A percentile compares a stretch with the other conserved stretches of the same genome.
Evolutionary conservation across 163 green algal species (phyloP).

Genomic region (Prototheca wickerhamii): DNA sequence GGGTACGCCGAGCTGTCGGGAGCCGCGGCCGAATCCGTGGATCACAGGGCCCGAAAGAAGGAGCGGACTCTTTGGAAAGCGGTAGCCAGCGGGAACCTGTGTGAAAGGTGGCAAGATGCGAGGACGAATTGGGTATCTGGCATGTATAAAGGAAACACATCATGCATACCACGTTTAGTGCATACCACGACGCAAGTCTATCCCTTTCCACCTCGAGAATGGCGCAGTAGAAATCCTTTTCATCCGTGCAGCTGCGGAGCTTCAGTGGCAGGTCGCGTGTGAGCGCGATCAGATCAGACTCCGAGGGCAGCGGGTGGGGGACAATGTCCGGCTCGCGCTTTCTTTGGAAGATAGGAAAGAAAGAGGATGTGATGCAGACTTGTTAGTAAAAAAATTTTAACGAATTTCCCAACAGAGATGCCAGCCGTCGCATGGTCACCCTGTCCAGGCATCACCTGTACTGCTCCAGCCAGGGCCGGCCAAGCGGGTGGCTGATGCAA

Average conservation of each 20-base stretch:
- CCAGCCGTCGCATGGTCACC: conserved; percentile 10
- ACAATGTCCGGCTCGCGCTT: conserved; percentile 26
- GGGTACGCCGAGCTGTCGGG: conserved; percentile 74
- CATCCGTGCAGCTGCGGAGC: conserved; percentile 40
- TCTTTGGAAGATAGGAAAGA: conserved; percentile 11
- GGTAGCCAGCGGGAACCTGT: too few relatives aligned
- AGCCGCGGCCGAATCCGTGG: conserved; percentile 78
- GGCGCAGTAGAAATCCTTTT: too few relatives aligned
- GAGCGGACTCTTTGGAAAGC: conserved; percentile 52
- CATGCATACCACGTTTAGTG: too few relatives aligned
- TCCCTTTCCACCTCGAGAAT: too few relatives aligned
- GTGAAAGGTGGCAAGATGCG: too few relatives aligned
- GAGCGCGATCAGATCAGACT: conserved; percentile 36
- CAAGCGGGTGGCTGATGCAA: conserved; percentile 59
- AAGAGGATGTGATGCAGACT: not conserved
- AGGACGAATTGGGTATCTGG: too few relatives aligned
- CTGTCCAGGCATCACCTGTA: conserved; percentile 33
- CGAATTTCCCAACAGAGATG: too few relatives aligned
- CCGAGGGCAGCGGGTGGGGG: conserved; percentile 46
- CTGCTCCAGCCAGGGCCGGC: conserved; percentile 34
- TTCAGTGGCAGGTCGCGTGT: conserved; percentile 50
- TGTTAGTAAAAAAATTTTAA: too few relatives aligned
- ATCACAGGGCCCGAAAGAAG: conserved; percentile 61
- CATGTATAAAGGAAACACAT: too few relatives aligned
- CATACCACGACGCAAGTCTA: too few relatives aligned